phyloP scores from a whole-genome alignment of 202 grass and related monocot genomes.

The Hordeum pubiflorum region DNA sequence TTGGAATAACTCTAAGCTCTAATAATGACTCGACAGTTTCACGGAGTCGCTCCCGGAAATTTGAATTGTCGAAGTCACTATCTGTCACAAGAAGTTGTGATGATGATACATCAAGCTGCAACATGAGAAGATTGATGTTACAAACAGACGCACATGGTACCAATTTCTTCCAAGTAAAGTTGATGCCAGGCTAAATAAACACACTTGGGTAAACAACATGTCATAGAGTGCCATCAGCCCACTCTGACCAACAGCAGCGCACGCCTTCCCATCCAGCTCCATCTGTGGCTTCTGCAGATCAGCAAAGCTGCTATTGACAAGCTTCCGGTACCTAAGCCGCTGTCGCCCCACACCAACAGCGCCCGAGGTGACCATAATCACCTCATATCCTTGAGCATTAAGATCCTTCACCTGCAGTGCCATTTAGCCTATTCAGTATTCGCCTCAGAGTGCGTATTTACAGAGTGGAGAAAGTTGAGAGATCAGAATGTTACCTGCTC shows the following conservation, averaged over 20 bases:
- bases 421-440: not conserved
- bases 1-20: slow-evolving; percentile 72
- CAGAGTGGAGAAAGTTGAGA: not conserved
- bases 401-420: slow-evolving; percentile 75
- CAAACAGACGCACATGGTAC: not conserved
- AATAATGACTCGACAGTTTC: slow-evolving; percentile 74
- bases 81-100: slow-evolving; percentile 96
- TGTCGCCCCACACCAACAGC: slow-evolving; percentile 89
- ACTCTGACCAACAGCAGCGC: slow-evolving; percentile 88
- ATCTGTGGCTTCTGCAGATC: slow-evolving; percentile 90
- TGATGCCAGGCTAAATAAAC: slow-evolving; percentile 28
- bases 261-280: slow-evolving; percentile 89
- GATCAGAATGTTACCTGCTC: slow-evolving; percentile 54
- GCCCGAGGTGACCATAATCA: slow-evolving; percentile 88
- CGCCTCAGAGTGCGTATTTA: not conserved
- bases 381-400: slow-evolving; percentile 66
- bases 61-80: slow-evolving; percentile 80
- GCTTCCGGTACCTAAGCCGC: slow-evolving; percentile 69
- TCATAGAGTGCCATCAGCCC: slow-evolving; percentile 96
- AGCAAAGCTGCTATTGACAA: slow-evolving; percentile 92
- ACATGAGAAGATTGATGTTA: not conserved
- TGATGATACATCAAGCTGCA: slow-evolving; percentile 93
- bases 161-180: not conserved
- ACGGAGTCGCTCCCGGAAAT: slow-evolving; percentile 64
- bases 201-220: slow-evolving; percentile 76